Base-by-base conservation (phyloP, 371 early-diverging fungal species). In the Amoeboaphelidium occidentale region DNA sequence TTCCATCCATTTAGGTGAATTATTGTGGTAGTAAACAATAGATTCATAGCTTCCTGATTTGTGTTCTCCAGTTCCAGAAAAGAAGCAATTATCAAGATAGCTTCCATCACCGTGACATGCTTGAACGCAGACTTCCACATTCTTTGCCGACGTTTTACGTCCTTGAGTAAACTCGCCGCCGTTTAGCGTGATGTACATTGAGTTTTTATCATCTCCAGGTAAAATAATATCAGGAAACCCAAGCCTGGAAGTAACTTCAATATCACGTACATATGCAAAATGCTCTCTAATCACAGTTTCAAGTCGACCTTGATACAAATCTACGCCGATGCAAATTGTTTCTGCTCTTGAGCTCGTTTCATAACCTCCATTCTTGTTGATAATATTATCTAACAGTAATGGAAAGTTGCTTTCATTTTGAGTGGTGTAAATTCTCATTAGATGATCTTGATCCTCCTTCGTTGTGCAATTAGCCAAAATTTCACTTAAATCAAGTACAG, bases 181-280 rank as follows among this genome's bases (percentile, higher is more conserved):
- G 1, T 59, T 57, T 1, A 82, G 62, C 17, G 70, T 75, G 20
- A 82, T 27, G 49, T 80, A 79, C 22, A 79, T 51, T 20, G 70
- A 69, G 47, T 81, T 78, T 6, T 78, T 60, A 23, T 50, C 55
- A 42, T 73, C 75, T 6, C 68, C 66, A 0, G 78, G 74, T 41
- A 71, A 67, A 10, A 75, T 70, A 24, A 76, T 71, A 51, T 79
- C 79, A 0, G 74, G 66, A 57, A 77, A 73, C 0, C 78, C 78
- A 14, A 74, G 55, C 1, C 76, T 61, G 2, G 57, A 53, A n/a
- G 78, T 72, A 1, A 58, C 56, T 1, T 70, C 61, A 14, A 67
- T 56, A 21, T 56, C 68, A 41, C 66, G 66, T 20, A 72, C 51
- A n/a, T 66, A 44, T 0, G 64, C 66, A 10, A 67, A 53, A 51